phyloP scores from a whole-genome alignment of 805 yeast genomes.

The Isabelozyma heimii region DNA sequence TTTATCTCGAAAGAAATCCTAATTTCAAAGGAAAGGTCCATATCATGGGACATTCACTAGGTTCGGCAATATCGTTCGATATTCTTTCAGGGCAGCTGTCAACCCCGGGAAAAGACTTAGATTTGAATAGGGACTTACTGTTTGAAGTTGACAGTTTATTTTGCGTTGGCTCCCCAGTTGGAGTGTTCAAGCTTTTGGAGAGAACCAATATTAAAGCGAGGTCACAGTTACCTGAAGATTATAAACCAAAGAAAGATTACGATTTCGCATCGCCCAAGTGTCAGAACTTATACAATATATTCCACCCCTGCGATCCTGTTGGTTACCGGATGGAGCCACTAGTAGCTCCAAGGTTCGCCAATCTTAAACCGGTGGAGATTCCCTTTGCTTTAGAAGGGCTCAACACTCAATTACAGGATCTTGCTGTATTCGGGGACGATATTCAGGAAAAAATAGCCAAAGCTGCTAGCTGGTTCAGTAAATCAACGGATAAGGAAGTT shows the following conservation, averaged over 20 bases:
- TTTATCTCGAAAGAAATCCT: constrained; percentile 64
- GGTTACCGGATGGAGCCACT: constrained; percentile 89
- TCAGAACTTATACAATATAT: constrained; percentile 71
- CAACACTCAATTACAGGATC: constrained; percentile 47
- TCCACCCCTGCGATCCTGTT: constrained; percentile 90
- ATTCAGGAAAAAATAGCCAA: constrained; percentile 30
- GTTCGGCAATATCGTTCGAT: constrained; percentile 82
- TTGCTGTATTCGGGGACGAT: constrained; percentile 37
- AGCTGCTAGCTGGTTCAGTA: constrained; percentile 36
- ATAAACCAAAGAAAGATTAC: constrained; percentile 18
- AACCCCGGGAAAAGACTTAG: constrained; percentile 10
- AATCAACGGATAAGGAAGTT: constrained; percentile 2
- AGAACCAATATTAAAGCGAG: constrained; percentile 56
- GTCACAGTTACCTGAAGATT: constrained; percentile 12
- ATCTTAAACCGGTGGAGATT: constrained; percentile 52
- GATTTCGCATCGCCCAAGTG: constrained; percentile 50
- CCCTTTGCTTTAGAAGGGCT: constrained; percentile 55
- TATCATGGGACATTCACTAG: constrained; percentile 87
- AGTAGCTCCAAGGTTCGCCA: constrained; percentile 48
- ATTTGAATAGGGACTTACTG: constrained; percentile 44
- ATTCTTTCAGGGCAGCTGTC: constrained; percentile 53
- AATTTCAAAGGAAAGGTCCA: constrained; percentile 78
- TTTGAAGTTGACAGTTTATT: constrained; percentile 76
- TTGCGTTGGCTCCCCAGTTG: constrained; percentile 87
- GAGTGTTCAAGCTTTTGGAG: constrained; percentile 75